A percentile compares a stretch with the other conserved stretches of the same genome.
These are phyloP conservation scores for Annulohypoxylon maeteangense DNA, from an alignment of 495 filamentous ascomycete genomes.

Conservation along the genomic window DNA sequence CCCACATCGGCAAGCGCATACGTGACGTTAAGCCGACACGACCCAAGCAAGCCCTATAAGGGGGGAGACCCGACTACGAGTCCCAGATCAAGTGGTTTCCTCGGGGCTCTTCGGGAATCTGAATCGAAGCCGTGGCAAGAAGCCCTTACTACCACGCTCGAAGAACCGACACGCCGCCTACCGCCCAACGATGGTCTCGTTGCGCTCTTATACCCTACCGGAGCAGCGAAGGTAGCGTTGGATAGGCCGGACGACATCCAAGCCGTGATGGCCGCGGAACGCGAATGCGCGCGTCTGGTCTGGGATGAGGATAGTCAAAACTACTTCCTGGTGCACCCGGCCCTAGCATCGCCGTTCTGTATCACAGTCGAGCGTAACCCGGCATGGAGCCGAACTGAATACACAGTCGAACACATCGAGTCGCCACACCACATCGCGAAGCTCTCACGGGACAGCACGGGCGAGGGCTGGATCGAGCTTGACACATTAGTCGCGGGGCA, in stretches of 20 bases:
- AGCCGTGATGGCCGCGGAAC: constrained; percentile 71
- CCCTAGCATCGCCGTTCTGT: constrained; percentile 67
- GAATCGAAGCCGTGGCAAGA: constrained; percentile 60
- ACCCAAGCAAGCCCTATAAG: constrained; percentile 63
- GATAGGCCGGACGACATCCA: constrained; percentile 71
- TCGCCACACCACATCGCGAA: constrained; percentile 62
- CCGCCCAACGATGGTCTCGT: constrained; percentile 74
- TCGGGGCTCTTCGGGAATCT: constrained; percentile 55
- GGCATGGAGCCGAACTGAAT: constrained; percentile 67
- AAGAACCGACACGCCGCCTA: constrained; percentile 65
- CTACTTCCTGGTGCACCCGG: constrained; percentile 79
- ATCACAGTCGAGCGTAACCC: constrained; percentile 61
- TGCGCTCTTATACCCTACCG: constrained; percentile 75
- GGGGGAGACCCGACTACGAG: constrained; percentile 36
- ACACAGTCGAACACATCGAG: constrained; percentile 70
- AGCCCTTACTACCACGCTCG: constrained; percentile 69
- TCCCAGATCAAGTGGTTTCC: constrained; percentile 41
- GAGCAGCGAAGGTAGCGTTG: constrained; percentile 75
- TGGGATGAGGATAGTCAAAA: constrained; percentile 71
- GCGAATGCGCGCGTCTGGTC: constrained; percentile 76
- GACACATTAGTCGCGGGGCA: constrained; percentile 62
- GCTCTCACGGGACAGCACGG: constrained; percentile 63
- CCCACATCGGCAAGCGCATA: constrained; percentile 65
- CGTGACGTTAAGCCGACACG: constrained; percentile 62
- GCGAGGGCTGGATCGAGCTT: constrained; percentile 62